Evolutionary conservation across 257 asterid species (phyloP), one percentile per base, ranked within the genome.

Genomic region (Gentiana straminea): DNA sequence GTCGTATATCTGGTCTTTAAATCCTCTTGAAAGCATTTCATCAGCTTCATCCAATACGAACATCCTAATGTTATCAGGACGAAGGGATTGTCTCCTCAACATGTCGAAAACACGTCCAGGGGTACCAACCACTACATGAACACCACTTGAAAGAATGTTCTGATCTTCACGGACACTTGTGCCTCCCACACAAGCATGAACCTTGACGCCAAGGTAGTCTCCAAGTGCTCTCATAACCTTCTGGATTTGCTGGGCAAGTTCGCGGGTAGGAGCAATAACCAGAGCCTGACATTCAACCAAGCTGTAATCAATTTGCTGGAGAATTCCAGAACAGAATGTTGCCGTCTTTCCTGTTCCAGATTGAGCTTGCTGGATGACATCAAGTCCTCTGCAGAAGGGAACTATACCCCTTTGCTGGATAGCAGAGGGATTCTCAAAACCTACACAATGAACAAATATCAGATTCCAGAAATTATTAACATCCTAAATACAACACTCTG

Each of bases 341-440:
- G 79, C 76, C 0, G 79, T 73, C 67, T 73, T 73, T 9, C 79
- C 82, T 1, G 82, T 76, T 46, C 79, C 82, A 52, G 82, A 76
- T 41, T 76, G 82, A 13, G 82, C 81, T 62, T 76, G 78, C 51
- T 76, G 76, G 48, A 75, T 75, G 33, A 72, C 78, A 68, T 75
- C 81, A 53, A 72, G 76, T 35, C 82, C 82, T 72, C 69, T 76
- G 63, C 72, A 62, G 55, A 76, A 76, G 51, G 81, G 81, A 51
- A 76, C 81, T 55, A 76, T 76, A 33, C 81, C 81, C 58, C 81
- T 72, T 61, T 76, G 78, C 51, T 76, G 79, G 32, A 76, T 76
- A 7, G 82, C 82, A 52, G 79, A 76, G 37, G 82, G 82, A 69
- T 76, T 76, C 69, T 76, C 82, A 64, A 72, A 76, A 66, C 81